A percentile compares a stretch with the other conserved stretches of the same genome.
Evolutionary conservation across 805 yeast genomes (phyloP).

Genomic region (Candida argentea): DNA sequence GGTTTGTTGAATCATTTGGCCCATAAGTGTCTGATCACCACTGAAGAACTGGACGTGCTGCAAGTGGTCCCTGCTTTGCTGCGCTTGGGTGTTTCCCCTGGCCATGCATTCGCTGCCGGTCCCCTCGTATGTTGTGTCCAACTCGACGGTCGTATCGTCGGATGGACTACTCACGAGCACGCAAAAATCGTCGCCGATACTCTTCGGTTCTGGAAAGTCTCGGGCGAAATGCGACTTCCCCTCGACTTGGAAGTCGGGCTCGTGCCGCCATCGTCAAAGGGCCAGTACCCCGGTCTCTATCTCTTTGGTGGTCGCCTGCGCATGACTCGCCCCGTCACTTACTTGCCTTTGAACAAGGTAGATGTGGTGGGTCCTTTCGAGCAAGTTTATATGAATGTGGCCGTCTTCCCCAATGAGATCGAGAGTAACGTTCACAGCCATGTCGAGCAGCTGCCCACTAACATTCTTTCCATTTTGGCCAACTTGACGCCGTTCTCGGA

Average conservation of each 20-base stretch:
- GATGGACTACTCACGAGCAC: conserved; percentile 89
- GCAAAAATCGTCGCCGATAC: conserved; percentile 84
- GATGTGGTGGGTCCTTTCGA: conserved; percentile 97
- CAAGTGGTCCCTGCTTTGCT: conserved; percentile 56
- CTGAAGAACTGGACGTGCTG: conserved; percentile 64
- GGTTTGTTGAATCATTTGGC: conserved; percentile 95
- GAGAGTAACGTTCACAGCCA: conserved; percentile 74
- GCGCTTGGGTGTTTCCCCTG: conserved; percentile 71
- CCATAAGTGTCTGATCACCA: conserved; percentile 85
- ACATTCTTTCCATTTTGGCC: conserved; percentile 88
- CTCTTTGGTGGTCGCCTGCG: conserved; percentile 87
- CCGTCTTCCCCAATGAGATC: conserved; percentile 89
- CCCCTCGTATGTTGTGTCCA: conserved; percentile 86
- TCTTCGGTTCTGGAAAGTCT: conserved; percentile 85
- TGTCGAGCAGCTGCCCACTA: conserved; percentile 92
- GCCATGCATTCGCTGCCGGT: conserved; percentile 77
- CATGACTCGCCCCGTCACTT: conserved; percentile 93
- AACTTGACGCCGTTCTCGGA: conserved; percentile 97
- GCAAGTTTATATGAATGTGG: conserved; percentile 93
- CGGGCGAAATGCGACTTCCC: conserved; percentile 71
- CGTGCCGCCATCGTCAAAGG: conserved; percentile 91
- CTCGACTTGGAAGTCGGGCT: conserved; percentile 84
- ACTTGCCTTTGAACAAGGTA: conserved; percentile 71
- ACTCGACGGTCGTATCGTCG: conserved; percentile 83
- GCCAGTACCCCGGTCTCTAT: conserved; percentile 95